Base-by-base conservation (phyloP, 495 filamentous ascomycete genomes). In the Podospora bellae-mahoneyi region DNA sequence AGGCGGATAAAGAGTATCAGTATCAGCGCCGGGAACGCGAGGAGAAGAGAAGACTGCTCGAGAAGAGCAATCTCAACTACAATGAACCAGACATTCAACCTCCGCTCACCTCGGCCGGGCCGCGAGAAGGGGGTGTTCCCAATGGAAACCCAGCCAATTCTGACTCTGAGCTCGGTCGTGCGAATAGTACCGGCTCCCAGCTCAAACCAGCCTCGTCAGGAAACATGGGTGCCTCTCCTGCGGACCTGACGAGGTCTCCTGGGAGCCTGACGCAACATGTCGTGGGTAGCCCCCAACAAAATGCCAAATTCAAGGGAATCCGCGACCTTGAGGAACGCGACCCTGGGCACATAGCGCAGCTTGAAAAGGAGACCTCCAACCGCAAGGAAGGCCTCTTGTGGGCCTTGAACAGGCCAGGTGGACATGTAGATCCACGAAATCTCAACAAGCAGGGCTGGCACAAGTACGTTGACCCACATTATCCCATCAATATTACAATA, bases 361-460 rank as follows among this genome's bases (percentile, higher is more conserved):
- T 78, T 27, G 84, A 85, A 56, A 86, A 85, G 74, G 84, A 83
- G 65, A 78, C 78, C 6, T 79, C 80, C 1, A 83, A 86, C 34
- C 77, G 82, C 57, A 99, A 98, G 77, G 95, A 99, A 79, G 95
- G 95, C 19, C 81, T 99, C 15, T 81, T 99, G 15, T 98, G 96
- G 95, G 92, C 95, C 53, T 80, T 97, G 19, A 97, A 92, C 69
- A 87, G 92, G 70, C 96, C 95, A 6, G 95, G 94, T 4, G 95
- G 92, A 57, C 95, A 98, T 78, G 93, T 92, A 16, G 95, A 99
- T 76, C 96, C 96, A 3, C 92, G 94, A 71, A 92, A 91, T 6
- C 84, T 99, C 64, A 97, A 97, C 75, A 97, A 98, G 73, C 92
- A 95, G 77, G 94, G 92, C 64, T 99, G 95, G 96, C 95, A 99